These are phyloP conservation scores for Aureobasidium sp. DNA, from an alignment of 2,329 filamentous ascomycete genomes.

Conservation along the genomic window DNA sequence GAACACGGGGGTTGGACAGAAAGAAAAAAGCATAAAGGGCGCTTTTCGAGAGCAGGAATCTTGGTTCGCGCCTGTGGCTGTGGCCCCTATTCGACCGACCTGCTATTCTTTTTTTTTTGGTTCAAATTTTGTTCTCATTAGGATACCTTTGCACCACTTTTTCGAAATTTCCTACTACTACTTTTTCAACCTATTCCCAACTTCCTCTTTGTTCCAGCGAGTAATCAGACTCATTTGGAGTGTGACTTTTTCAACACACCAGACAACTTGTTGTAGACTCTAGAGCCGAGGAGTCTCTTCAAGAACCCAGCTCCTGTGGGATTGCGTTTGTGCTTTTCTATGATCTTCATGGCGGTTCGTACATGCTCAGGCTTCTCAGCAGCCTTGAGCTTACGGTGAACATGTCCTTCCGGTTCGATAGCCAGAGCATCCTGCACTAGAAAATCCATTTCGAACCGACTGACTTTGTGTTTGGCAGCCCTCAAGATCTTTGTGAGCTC, in stretches of 20 bases:
- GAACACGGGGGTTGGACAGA: not conserved
- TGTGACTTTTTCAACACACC: too few species aligned
- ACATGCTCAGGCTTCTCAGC: too few species aligned
- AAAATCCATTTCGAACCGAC: too few species aligned
- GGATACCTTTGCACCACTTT: not conserved
- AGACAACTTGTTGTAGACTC: too few species aligned
- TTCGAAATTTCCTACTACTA: not conserved
- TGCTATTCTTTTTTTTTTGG: not conserved
- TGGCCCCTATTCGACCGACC: not conserved
- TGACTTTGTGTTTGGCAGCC: not conserved
- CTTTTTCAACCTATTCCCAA: not conserved
- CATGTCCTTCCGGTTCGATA: too few species aligned
- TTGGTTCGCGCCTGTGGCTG: not conserved
- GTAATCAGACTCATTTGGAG: too few species aligned
- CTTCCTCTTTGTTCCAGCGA: too few species aligned
- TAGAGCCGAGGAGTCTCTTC: too few species aligned
- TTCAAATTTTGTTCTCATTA: not conserved
- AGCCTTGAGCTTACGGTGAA: too few species aligned
- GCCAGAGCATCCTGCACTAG: too few species aligned
- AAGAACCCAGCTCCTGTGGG: too few species aligned
- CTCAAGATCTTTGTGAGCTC: not conserved
- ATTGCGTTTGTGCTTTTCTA: not conserved
- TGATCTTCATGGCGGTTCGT: not conserved
- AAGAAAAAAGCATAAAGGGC: not conserved
- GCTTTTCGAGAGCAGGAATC: conserved; percentile 6